Evolutionary conservation across 2,329 filamentous ascomycete species (phyloP).

Genomic region (Diaporthe destruens): DNA sequence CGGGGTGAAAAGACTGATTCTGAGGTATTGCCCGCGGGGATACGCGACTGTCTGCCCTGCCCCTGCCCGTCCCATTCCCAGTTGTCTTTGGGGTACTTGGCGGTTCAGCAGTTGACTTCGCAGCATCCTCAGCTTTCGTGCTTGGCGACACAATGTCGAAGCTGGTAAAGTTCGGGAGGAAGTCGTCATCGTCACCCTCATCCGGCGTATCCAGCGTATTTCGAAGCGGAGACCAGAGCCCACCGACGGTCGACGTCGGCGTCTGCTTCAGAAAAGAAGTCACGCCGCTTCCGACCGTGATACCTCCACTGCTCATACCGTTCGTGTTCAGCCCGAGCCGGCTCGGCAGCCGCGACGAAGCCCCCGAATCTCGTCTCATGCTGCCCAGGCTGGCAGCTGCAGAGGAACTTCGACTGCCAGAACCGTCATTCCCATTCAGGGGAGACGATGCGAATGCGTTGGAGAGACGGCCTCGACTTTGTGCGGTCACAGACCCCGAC

Average conservation of each 20-base stretch:
- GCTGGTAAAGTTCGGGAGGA: conserved; percentile 65
- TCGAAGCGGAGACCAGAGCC: conserved; percentile 60
- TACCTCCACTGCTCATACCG: conserved; percentile 51
- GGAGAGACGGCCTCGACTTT: conserved; percentile 56
- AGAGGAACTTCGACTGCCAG: conserved; percentile 59
- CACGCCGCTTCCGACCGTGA: conserved; percentile 57
- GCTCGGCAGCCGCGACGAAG: conserved; percentile 37
- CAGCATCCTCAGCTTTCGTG: conserved; percentile 35
- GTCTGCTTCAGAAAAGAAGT: conserved; percentile 49
- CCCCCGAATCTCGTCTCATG: conserved; percentile 49
- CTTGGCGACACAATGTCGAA: conserved; percentile 44
- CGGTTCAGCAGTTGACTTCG: conserved; percentile 12
- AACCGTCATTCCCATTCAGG: conserved; percentile 42
- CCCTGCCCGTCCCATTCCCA: background rate
- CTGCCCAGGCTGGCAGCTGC: conserved; percentile 56
- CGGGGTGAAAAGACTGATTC: conserved; percentile 25
- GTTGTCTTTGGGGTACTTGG: conserved; percentile 36
- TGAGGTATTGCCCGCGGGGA: conserved; percentile 42
- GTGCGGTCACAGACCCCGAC: conserved; percentile 48
- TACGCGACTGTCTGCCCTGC: conserved; percentile 19
- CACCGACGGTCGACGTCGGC: conserved; percentile 5
- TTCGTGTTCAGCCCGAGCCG: conserved; percentile 39
- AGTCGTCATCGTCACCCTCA: conserved; percentile 64
- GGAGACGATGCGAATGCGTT: conserved; percentile 52
- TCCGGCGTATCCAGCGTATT: conserved; percentile 51